Conservation (phyloP, 2,329 filamentous ascomycete genomes). For the Gremmenia infestans region DNA sequence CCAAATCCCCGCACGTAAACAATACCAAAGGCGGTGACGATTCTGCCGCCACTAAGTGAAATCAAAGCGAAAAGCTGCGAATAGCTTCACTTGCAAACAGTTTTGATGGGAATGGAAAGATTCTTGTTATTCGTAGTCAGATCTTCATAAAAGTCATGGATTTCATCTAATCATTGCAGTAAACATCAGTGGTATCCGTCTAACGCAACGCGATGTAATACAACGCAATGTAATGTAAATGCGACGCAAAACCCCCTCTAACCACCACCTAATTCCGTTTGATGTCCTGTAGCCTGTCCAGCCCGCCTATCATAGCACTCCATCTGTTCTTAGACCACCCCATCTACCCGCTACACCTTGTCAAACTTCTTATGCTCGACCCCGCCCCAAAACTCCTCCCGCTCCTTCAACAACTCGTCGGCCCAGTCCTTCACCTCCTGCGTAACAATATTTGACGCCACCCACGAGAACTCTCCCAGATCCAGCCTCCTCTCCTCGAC, state of each 20-base stretch:
- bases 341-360: conserved; percentile 2
- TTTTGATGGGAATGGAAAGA: neutral
- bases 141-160: no score
- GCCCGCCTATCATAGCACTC: conserved; percentile 15
- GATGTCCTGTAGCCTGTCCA: neutral
- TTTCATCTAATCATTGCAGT: no score
- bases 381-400: conserved; percentile 65
- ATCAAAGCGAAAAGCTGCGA: no score
- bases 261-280: no score
- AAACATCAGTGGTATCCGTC: no score
- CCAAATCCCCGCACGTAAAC: neutral
- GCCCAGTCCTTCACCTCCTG: conserved; percentile 80
- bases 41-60: neutral
- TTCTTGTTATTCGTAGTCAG: no score
- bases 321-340: conserved; percentile 8
- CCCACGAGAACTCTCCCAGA: conserved; percentile 80
- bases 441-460: conserved; percentile 66
- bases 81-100: neutral
- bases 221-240: no score
- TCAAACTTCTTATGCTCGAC: conserved; percentile 32
- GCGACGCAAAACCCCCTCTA: no score
- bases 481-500: conserved; percentile 60
- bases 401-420: conserved; percentile 68
- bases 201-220: no score
- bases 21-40: neutral